Evolutionary conservation across 208 protist species (phyloP).

Genomic region (Histomonas meleagridis): DNA sequence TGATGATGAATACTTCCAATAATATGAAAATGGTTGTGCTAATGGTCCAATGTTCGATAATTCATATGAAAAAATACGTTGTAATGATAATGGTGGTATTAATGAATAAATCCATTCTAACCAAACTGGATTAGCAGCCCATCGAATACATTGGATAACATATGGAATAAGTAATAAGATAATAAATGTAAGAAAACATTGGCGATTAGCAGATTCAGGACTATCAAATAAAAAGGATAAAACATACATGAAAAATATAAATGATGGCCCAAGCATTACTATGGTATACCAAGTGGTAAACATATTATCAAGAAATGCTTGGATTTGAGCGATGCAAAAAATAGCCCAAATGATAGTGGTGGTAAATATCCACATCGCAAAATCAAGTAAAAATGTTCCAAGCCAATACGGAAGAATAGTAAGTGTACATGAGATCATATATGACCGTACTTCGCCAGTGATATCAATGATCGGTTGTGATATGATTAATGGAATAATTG

Average conservation of each 20-base stretch:
- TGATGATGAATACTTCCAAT: not conserved
- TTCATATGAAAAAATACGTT: not conserved
- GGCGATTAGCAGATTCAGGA: not conserved
- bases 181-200: not conserved
- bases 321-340: not conserved
- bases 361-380: not conserved
- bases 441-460: not conserved
- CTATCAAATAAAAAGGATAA: not conserved
- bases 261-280: not conserved
- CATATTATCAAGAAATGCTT: not conserved
- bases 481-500: not conserved
- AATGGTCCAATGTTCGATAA: too few relatives aligned
- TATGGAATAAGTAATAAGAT: not conserved
- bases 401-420: not conserved
- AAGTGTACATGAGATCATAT: not conserved
- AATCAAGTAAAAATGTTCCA: constrained; percentile 6
- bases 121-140: not conserved
- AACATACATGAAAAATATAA: constrained; percentile 6
- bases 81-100: not conserved
- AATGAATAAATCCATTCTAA: not conserved
- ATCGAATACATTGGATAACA: not conserved
- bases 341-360: not conserved
- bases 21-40: not conserved
- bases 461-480: not conserved
- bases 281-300: not conserved